Evolutionary conservation across 192 early-diverging fungal species (phyloP), one percentile per base, ranked within the genome.

Genomic region (Entomortierella chlamydospora): DNA sequence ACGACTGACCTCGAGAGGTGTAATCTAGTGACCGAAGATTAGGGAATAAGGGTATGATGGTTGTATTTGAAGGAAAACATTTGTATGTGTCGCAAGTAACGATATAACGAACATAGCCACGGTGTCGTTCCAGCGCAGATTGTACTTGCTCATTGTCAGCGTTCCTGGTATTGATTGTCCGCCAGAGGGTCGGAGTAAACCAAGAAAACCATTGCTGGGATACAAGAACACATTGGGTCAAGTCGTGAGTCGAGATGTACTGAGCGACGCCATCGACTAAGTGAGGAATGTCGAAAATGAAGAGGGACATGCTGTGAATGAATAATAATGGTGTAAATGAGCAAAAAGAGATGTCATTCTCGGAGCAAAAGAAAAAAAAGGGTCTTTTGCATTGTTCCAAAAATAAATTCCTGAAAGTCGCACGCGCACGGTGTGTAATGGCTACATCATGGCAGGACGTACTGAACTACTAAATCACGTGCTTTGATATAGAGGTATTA

Each of bases 301-400:
- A 31, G 18, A 55, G 23, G 10, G 22, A 13, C 53, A 55, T 55
- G 20, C 13, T 0, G 22, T 53, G 53, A 26, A 25, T 29, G n/a
- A 28, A 54, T 29, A 53, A 53, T 25, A 53, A 52, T 25, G n/a
- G n/a, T n/a, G n/a, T 18, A 53, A 53, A 23, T 25, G 51, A 53
- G n/a, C 1, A 20, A 26, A 9, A 20, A 52, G 39, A 41, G 39
- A 41, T 41, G 39, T 9, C 39, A n/a, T 41, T 41, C 13, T 41
- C 39, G 39, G 39, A 41, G 39, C 6, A 41, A 41, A n/a, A n/a
- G n/a, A n/a, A n/a, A n/a, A n/a, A n/a, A n/a, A n/a, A n/a, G n/a
- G n/a, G n/a, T n/a, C n/a, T n/a, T n/a, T n/a, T n/a, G n/a, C n/a
- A n/a, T n/a, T n/a, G n/a, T n/a, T n/a, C n/a, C n/a, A n/a, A n/a